Percentiles rank a stretch among this genome's conserved stretches.
These are phyloP conservation scores for Kwoniella dejecticola DNA, from an alignment of 768 basidiomycete species.

Conservation along the genomic window DNA sequence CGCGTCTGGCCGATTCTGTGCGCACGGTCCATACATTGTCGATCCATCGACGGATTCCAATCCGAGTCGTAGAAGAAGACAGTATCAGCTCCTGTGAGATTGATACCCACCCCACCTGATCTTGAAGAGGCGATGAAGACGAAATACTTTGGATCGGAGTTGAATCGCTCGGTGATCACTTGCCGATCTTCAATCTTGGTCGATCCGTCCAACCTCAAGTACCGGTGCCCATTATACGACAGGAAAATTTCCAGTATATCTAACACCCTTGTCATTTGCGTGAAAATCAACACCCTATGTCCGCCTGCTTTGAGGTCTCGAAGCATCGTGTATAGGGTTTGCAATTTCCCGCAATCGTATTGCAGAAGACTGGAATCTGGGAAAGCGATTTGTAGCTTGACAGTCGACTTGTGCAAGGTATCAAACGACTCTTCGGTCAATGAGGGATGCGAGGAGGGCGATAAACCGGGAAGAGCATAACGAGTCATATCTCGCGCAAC, in stretches of 20 bases:
- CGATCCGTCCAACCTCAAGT: constrained; percentile 89
- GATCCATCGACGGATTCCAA: constrained; percentile 59
- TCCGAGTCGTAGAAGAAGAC: constrained; percentile 59
- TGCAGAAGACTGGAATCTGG: constrained; percentile 85
- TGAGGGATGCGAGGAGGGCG: constrained; percentile 41
- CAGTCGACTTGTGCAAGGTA: constrained; percentile 69
- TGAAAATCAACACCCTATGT: constrained; percentile 90
- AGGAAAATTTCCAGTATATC: constrained; percentile 93
- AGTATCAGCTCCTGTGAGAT: constrained; percentile 61
- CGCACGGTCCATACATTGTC: constrained; percentile 59
- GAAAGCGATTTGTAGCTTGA: constrained; percentile 89
- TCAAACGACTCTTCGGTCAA: constrained; percentile 63
- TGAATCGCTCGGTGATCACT: constrained; percentile 59
- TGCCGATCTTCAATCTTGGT: constrained; percentile 90
- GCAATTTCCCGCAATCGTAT: constrained; percentile 95
- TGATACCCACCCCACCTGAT: constrained; percentile 79
- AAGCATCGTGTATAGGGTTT: constrained; percentile 74
- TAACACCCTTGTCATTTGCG: constrained; percentile 92
- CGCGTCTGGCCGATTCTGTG: constrained; percentile 57
- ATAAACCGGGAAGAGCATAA: constrained; percentile 63
- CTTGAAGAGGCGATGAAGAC: constrained; percentile 58
- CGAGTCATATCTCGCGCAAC: constrained; percentile 74
- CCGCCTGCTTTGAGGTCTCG: constrained; percentile 82
- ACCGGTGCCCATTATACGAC: constrained; percentile 88
- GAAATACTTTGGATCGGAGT: constrained; percentile 57